Evolutionary conservation across 2,329 filamentous ascomycete species (phyloP).

Genomic region (Verticillium isaacii): DNA sequence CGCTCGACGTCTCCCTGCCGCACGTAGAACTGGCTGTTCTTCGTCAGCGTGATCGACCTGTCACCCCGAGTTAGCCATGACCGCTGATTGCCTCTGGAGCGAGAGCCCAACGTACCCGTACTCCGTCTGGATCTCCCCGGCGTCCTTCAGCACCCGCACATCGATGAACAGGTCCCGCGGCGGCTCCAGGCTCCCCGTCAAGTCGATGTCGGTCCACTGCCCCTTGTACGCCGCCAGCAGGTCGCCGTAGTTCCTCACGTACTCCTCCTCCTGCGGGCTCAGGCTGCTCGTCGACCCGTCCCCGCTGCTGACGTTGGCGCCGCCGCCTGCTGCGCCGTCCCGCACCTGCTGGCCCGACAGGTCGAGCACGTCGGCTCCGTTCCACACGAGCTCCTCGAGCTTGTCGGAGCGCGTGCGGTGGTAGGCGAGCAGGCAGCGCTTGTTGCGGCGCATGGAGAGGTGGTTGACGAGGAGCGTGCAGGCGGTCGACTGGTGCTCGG

Average conservation of each 20-base stretch:
- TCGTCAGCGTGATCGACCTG: constrained; percentile 91
- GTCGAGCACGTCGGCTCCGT: constrained; percentile 77
- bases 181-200: constrained; percentile 89
- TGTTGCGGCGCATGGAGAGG: constrained; percentile 91
- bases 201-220: constrained; percentile 95
- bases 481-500: constrained; percentile 75
- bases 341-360: constrained; percentile 52
- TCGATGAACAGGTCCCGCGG: constrained; percentile 97
- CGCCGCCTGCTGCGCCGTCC: constrained; percentile 28
- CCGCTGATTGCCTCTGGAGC: background rate
- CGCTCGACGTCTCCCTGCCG: constrained; percentile 93
- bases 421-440: constrained; percentile 91
- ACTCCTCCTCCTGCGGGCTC: constrained; percentile 95
- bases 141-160: constrained; percentile 91
- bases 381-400: constrained; percentile 91
- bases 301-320: constrained; percentile 25
- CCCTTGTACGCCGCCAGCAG: constrained; percentile 95
- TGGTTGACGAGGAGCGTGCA: constrained; percentile 91
- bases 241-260: constrained; percentile 86
- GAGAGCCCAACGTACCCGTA: constrained; percentile 67
- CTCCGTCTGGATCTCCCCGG: constrained; percentile 97
- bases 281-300: constrained; percentile 66
- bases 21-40: constrained; percentile 98
- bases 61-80: constrained; percentile 8
- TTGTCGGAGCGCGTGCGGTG: constrained; percentile 87